Percentiles rank a stretch among this genome's conserved stretches.
phyloP scores from a whole-genome alignment of 495 filamentous ascomycete genomes.

The Hyaloscypha finlandica region DNA sequence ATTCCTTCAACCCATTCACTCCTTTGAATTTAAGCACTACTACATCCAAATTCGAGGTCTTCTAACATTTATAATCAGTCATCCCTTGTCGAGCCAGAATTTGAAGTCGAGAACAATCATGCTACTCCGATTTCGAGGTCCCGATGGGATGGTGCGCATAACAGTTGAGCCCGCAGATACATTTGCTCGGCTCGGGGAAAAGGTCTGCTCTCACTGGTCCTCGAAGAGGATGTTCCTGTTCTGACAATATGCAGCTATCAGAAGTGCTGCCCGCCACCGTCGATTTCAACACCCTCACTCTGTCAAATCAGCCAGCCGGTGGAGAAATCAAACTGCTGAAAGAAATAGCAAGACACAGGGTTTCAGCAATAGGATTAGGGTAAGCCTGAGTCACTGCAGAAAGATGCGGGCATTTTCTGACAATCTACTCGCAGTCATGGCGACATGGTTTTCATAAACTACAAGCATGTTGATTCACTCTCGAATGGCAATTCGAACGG shows the following conservation, averaged over 20 bases:
- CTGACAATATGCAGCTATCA: conserved; percentile 27
- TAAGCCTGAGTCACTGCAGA: conserved; percentile 32
- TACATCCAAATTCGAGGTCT: not conserved
- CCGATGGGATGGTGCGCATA: conserved; percentile 71
- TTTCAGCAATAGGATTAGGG: conserved; percentile 73
- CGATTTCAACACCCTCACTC: conserved; percentile 70
- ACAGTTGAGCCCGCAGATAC: conserved; percentile 59
- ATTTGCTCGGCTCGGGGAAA: conserved; percentile 51
- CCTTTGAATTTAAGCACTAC: not conserved
- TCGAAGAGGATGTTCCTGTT: not conserved
- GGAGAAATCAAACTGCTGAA: conserved; percentile 71
- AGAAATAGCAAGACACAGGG: conserved; percentile 64
- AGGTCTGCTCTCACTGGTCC: conserved; percentile 38
- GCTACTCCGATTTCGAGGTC: conserved; percentile 68
- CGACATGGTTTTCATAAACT: conserved; percentile 84
- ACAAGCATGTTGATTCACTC: conserved; percentile 50
- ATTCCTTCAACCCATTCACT: conserved; percentile 4
- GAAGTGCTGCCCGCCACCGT: conserved; percentile 46
- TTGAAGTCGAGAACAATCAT: conserved; percentile 40
- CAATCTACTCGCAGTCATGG: conserved; percentile 65
- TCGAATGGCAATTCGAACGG: conserved; percentile 50
- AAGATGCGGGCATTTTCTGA: conserved; percentile 21
- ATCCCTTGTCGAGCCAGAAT: not conserved
- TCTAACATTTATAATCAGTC: not conserved
- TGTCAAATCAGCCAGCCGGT: conserved; percentile 78